Base-by-base conservation (phyloP, 345 rosid genomes). In the Hibiscus mutabilis region DNA sequence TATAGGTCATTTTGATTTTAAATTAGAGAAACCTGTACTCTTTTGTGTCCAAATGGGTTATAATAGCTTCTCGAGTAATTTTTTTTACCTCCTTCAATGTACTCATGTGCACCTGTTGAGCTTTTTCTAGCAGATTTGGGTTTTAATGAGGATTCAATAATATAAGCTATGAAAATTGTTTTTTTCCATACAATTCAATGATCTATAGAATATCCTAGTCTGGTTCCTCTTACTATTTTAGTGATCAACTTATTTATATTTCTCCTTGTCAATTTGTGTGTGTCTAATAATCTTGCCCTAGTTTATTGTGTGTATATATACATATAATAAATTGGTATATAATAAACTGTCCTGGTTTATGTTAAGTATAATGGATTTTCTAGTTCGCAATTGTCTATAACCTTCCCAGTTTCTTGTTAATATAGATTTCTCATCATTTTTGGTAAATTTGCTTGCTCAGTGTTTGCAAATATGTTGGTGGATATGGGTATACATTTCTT, bases 61-160 rank as follows among this genome's bases (percentile, higher is more conserved):
- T 21, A 40, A 52, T 64, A 12, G 68, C 52, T 64, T 64, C n/a
- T 64, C 13, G 68, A 64, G n/a, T 63, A 37, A 63, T n/a, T 63
- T 25, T 63, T 3, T 21, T 40, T 64, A 64, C 18, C 29, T 19
- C 66, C 47, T 62, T 1, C 68, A 40, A 21, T 31, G 44, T 8
- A 22, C 18, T 37, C 2, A 7, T 37, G 8, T 37, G 42, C 10
- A 6, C 42, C 42, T 37, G 42, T 37, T 37, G 42, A 37, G 8
- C 9, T 7, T 40, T 40, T 40, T 10, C 42, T 37, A 37, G 42
- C 42, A 37, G 42, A 7, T 10, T 37, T 37, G 42, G 0, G 42
- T 37, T 37, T 37, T 64, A 19, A 40, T 40, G 31, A 64, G 31
- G 52, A 64, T 19, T 42, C 27, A 18, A 19, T 63, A 5, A 18